Base-by-base conservation (phyloP, 2,329 filamentous ascomycete genomes). In the Fusarium papillatum region DNA sequence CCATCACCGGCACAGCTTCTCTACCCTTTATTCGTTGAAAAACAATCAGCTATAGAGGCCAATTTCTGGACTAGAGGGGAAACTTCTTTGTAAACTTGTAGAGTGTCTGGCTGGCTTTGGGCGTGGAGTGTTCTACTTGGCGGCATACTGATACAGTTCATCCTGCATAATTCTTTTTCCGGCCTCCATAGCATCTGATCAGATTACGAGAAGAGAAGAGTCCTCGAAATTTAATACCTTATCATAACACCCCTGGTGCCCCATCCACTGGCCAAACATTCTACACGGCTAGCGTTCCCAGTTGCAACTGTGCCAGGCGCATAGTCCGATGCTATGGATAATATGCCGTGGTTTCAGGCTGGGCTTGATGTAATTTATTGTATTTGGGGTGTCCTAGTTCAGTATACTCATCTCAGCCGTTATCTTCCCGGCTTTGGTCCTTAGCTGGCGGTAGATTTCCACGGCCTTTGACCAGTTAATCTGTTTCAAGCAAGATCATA, bases 291-390 rank as follows among this genome's bases (percentile, higher is more conserved):
- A 34, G 29, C 31, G 31, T 34, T 34, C 31, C 31, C 10, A 34
- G 8, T 17, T 24, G 22, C 3, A 48, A 24, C 43, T 24, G 22
- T 22, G 11, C 13, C 13, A 46, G 8, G 2, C 7, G 43, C 43
- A 24, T 48, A 48, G 22, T 3, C 7, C 14, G 22, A 48, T 48
- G 9, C 24, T 8, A 48, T 17, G 22, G 22, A 8, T 48, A 6
- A 2, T 6, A 14, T 6, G 9, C 24, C 43, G 13, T 7, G 4
- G 5, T 17, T 22, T 17, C 14, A 48, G 22, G 14, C 9, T 22
- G 1, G 2, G 14, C 5, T 9, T 2, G 22, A 6, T 8, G 17
- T 48, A 4, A 1, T 5, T 5, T 26, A 14, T 17, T 4, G 2
- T 9, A 26, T 48, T n/a, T 48, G 14, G 8, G 22, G 43, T 24